Percentiles rank a stretch among this genome's conserved stretches.
These are phyloP conservation scores for Teratosphaeria zuluensis DNA, from an alignment of 2,329 filamentous ascomycete species.

Conservation along the genomic window DNA sequence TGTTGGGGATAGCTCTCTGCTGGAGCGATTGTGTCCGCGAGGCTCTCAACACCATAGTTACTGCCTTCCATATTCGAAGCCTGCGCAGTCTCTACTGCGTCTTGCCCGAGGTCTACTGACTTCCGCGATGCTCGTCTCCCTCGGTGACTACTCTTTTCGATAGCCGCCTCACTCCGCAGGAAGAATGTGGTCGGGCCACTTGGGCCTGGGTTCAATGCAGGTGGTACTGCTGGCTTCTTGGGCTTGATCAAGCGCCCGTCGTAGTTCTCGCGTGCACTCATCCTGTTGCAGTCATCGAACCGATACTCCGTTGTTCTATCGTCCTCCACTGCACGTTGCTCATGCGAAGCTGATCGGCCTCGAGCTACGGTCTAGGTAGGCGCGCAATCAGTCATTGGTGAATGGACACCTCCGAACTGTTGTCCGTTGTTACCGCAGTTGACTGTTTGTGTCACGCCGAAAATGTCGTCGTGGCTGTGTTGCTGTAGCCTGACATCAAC, in stretches of 20 bases:
- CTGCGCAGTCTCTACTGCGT: neutral
- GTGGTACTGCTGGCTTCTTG: conserved; percentile 10
- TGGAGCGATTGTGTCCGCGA: conserved; percentile 43
- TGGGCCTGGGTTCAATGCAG: conserved; percentile 19
- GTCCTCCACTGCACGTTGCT: neutral
- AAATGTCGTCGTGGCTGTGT: neutral
- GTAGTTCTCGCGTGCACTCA: conserved; percentile 4
- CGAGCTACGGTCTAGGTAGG: neutral
- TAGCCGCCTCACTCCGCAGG: conserved; percentile 44
- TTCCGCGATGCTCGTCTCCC: conserved; percentile 18
- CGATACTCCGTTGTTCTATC: neutral
- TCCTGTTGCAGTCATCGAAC: neutral
- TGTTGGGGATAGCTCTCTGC: conserved; percentile 24
- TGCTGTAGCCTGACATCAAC: neutral
- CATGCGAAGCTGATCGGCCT: neutral
- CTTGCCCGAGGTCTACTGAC: conserved; percentile 5
- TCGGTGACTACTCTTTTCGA: conserved; percentile 26
- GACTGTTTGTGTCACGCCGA: neutral
- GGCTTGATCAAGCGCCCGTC: conserved; percentile 11
- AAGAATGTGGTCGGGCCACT: conserved; percentile 49
- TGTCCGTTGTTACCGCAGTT: neutral
- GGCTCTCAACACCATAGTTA: conserved; percentile 48
- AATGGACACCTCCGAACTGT: neutral
- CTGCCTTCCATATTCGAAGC: conserved; percentile 28
- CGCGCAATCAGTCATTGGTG: neutral